Percentiles rank a stretch among this genome's conserved stretches.
These are phyloP conservation scores for Talaromyces islandicus DNA, from an alignment of 2,329 filamentous ascomycete species.

Conservation along the genomic window DNA sequence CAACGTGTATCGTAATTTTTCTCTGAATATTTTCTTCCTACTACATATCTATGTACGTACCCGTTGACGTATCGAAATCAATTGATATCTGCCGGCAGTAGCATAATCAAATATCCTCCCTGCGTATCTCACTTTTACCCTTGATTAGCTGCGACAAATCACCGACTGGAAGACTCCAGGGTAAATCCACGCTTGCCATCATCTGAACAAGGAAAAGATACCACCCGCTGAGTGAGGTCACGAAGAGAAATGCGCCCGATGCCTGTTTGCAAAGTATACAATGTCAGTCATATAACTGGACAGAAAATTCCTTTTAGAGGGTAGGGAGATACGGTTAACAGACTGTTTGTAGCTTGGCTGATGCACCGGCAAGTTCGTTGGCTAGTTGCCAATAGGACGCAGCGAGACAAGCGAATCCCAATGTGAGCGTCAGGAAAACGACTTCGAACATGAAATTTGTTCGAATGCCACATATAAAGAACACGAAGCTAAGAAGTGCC, in stretches of 20 bases:
- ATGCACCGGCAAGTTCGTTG: conserved; percentile 24
- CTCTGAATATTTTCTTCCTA: not conserved
- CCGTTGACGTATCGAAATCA: too few relatives aligned
- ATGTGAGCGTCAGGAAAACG: conserved; percentile 60
- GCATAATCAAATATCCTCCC: not conserved
- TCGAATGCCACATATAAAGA: conserved; percentile 62
- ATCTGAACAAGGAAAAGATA: conserved; percentile 52
- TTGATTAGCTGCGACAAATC: conserved; percentile 15
- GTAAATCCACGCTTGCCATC: conserved; percentile 49
- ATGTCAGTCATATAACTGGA: not conserved
- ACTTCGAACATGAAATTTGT: conserved; percentile 66
- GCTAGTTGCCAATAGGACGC: conserved; percentile 56
- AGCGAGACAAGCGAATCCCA: conserved; percentile 55
- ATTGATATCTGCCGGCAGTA: too few relatives aligned
- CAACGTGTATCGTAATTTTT: too few relatives aligned
- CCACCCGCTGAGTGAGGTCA: conserved; percentile 45
- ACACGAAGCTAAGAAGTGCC: conserved; percentile 61
- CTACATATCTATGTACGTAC: too few relatives aligned
- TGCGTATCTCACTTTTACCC: not conserved
- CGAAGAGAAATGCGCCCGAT: conserved; percentile 45
- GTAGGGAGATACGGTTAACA: not conserved
- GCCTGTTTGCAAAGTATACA: conserved; percentile 19
- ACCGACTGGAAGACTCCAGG: conserved; percentile 43
- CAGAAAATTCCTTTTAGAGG: not conserved
- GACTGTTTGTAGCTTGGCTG: conserved; percentile 24